Conservation (phyloP, 2,329 filamentous ascomycete species). For the Fusarium sterilihyphosum region DNA sequence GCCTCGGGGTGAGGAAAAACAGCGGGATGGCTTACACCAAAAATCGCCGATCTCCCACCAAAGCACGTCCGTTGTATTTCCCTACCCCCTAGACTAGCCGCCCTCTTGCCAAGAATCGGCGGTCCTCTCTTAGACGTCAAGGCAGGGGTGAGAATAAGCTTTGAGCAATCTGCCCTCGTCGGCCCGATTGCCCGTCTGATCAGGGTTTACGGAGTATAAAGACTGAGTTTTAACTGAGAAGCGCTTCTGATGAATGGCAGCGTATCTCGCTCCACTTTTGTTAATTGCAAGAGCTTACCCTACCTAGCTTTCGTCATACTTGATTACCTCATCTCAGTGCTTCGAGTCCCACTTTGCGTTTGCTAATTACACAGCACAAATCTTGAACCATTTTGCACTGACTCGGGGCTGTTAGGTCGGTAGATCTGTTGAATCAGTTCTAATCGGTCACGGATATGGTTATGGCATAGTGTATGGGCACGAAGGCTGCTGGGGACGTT, state of each 20-base stretch:
- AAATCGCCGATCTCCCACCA: too few species aligned
- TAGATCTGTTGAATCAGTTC: background rate
- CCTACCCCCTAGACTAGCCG: background rate
- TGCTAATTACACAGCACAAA: background rate
- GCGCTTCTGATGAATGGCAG: background rate
- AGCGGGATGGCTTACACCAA: too few species aligned
- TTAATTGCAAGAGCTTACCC: background rate
- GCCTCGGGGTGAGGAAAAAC: too few species aligned
- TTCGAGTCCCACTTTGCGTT: background rate
- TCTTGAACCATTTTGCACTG: background rate
- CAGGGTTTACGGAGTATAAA: background rate
- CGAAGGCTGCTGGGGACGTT: too few species aligned
- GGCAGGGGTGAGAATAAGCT: background rate
- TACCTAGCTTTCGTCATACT: background rate
- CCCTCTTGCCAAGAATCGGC: too few species aligned
- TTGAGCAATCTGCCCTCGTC: background rate
- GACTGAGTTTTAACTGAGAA: background rate
- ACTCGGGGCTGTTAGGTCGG: background rate
- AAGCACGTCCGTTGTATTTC: too few species aligned
- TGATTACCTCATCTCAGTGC: background rate
- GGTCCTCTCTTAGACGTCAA: fast-evolving
- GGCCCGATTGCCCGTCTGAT: too few species aligned
- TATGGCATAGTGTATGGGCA: background rate
- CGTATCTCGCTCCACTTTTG: background rate
- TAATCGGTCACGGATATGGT: background rate